Evolutionary conservation across 1,139 yeast species (phyloP).

Genomic region (Saccharomyces hybrid): DNA sequence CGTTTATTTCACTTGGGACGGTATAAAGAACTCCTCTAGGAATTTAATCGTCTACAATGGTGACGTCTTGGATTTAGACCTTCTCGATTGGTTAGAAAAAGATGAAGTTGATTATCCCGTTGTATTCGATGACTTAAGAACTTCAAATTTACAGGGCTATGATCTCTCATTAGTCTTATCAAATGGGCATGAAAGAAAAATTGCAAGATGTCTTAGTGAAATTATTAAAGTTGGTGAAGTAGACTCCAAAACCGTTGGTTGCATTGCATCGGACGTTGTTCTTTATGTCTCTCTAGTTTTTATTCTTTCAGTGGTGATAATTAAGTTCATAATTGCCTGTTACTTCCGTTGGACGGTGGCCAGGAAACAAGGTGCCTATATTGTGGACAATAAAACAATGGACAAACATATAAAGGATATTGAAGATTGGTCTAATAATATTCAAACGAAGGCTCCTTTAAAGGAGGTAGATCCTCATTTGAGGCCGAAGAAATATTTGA

Average conservation of each 20-base stretch:
- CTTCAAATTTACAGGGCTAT: constrained; percentile 59
- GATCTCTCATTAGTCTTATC: constrained; percentile 77
- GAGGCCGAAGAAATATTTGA: constrained; percentile 15
- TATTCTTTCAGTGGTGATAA: constrained; percentile 69
- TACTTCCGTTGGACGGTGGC: constrained; percentile 82
- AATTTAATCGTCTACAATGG: constrained; percentile 85
- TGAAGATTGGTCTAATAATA: constrained; percentile 70
- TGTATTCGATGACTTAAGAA: constrained; percentile 55
- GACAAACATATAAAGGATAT: constrained; percentile 52
- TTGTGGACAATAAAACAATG: constrained; percentile 47
- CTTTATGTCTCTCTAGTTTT: constrained; percentile 73
- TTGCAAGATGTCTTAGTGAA: constrained; percentile 78
- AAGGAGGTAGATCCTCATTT: constrained; percentile 41
- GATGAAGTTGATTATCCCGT: constrained; percentile 67
- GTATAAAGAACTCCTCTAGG: constrained; percentile 60
- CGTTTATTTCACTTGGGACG: constrained; percentile 87
- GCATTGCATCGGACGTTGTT: constrained; percentile 84
- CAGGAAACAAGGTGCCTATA: constrained; percentile 71
- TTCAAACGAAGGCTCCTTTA: constrained; percentile 47
- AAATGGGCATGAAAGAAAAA: constrained; percentile 56
- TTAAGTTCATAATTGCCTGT: constrained; percentile 77
- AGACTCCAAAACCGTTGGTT: constrained; percentile 90
- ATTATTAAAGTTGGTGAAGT: constrained; percentile 81
- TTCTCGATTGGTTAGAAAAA: constrained; percentile 63
- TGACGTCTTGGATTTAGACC: constrained; percentile 70